Evolutionary conservation across 2,329 filamentous ascomycete genomes (phyloP).

Genomic region (Clonostachys chloroleuca): DNA sequence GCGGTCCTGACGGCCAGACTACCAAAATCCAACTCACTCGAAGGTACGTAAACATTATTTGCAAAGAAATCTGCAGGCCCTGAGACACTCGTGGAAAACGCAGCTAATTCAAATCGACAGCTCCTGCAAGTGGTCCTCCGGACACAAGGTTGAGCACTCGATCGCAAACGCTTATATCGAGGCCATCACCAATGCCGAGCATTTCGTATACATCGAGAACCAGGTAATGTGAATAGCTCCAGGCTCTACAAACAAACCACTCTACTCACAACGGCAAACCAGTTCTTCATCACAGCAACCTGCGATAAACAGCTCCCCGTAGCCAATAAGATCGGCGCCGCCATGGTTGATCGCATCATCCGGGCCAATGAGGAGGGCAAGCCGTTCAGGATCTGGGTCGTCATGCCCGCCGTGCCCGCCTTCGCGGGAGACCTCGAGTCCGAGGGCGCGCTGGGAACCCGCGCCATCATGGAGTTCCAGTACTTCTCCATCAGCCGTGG

Average conservation of each 20-base stretch:
- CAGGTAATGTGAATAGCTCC: slow-evolving; percentile 32
- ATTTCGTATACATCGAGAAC: slow-evolving; percentile 80
- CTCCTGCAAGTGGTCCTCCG: slow-evolving; percentile 46
- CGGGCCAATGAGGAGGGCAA: slow-evolving; percentile 62
- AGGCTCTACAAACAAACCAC: fast-evolving
- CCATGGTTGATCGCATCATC: slow-evolving; percentile 73
- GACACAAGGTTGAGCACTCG: slow-evolving; percentile 61
- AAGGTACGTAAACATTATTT: slow-evolving; percentile 25
- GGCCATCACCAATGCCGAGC: slow-evolving; percentile 61
- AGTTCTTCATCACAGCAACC: slow-evolving; percentile 87
- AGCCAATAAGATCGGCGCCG: slow-evolving; percentile 72
- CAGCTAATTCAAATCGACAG: slow-evolving; percentile 18
- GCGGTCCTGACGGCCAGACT: neutral
- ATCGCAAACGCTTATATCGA: slow-evolving; percentile 82
- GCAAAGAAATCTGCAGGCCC: neutral
- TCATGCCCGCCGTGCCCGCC: slow-evolving; percentile 76
- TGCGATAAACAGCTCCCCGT: slow-evolving; percentile 66
- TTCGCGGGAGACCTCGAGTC: slow-evolving; percentile 77
- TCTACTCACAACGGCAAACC: slow-evolving; percentile 3
- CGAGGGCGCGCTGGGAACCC: slow-evolving; percentile 69
- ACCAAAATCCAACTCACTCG: slow-evolving; percentile 45
- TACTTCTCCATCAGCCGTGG: slow-evolving; percentile 77
- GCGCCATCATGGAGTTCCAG: slow-evolving; percentile 87
- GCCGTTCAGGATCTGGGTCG: slow-evolving; percentile 69
- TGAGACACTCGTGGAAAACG: neutral